These are phyloP conservation scores for Harringtonia lauricola DNA, from an alignment of 2,329 filamentous ascomycete species.

Conservation along the genomic window DNA sequence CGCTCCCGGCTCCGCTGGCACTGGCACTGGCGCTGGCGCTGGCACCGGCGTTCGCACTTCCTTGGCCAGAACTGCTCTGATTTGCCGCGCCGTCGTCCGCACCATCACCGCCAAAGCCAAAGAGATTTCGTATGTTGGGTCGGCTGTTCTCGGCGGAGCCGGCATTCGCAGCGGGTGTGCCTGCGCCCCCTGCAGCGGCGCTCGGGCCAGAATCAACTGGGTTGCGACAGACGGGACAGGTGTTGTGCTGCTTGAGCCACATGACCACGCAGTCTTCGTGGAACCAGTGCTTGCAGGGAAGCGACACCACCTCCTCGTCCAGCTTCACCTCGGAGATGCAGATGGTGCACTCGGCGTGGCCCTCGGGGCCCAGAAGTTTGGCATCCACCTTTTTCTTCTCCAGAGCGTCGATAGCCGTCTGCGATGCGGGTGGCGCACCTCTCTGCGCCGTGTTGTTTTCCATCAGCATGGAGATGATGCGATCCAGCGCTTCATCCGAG, in stretches of 20 bases:
- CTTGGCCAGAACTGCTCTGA: no score
- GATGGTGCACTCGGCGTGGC: slow-evolving; percentile 80
- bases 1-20: neutral
- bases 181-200: neutral
- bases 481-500: slow-evolving; percentile 80
- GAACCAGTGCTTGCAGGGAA: slow-evolving; percentile 93
- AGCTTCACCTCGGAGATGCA: slow-evolving; percentile 79
- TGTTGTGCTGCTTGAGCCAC: slow-evolving; percentile 87
- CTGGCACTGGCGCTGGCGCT: neutral
- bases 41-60: no score
- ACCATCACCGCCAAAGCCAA: neutral
- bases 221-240: slow-evolving; percentile 72
- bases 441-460: slow-evolving; percentile 68
- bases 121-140: neutral
- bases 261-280: slow-evolving; percentile 70
- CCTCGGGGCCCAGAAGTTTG: slow-evolving; percentile 54
- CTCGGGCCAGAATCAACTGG: slow-evolving; percentile 32
- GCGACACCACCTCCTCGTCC: slow-evolving; percentile 60
- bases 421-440: slow-evolving; percentile 71
- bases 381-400: slow-evolving; percentile 59
- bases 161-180: slow-evolving; percentile 1
- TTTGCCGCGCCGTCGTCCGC: neutral
- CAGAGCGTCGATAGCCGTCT: slow-evolving; percentile 61
- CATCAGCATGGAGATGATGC: slow-evolving; percentile 80
- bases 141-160: slow-evolving; percentile 1